A percentile compares a stretch with the other conserved stretches of the same genome.
phyloP scores from a whole-genome alignment of 176 grass and related monocot species.

The Tuctoria greenei region DNA sequence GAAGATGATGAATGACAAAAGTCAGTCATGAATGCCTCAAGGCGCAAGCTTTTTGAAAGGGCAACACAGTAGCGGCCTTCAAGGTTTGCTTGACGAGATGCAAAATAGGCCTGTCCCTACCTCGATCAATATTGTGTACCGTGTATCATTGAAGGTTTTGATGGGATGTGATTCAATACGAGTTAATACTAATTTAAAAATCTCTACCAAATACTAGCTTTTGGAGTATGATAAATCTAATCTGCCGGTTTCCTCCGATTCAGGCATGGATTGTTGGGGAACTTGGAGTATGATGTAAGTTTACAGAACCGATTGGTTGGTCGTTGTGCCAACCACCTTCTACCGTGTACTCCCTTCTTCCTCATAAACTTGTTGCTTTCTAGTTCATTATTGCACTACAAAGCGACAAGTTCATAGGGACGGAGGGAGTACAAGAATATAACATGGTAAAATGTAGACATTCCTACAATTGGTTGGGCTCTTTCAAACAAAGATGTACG shows the following conservation, averaged over 20 bases:
- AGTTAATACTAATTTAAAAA: not conserved
- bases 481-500: not conserved
- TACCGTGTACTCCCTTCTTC: too few relatives aligned
- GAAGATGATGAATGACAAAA: slow-evolving; percentile 33
- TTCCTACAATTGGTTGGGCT: not conserved
- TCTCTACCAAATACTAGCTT: not conserved
- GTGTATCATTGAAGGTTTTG: not conserved
- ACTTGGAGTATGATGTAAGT: too few relatives aligned
- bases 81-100: not conserved
- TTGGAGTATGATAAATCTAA: not conserved
- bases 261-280: not conserved
- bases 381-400: too few relatives aligned
- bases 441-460: too few relatives aligned
- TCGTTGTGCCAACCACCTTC: too few relatives aligned
- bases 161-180: not conserved
- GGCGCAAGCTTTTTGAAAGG: not conserved
- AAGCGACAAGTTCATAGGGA: too few relatives aligned
- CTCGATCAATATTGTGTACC: not conserved
- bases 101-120: not conserved
- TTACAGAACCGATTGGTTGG: too few relatives aligned
- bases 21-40: not conserved
- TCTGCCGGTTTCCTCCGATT: not conserved
- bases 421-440: too few relatives aligned
- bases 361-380: too few relatives aligned
- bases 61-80: not conserved